Evolutionary conservation across 805 yeast species (phyloP).

Genomic region (Cyberlindnera suaveolens): DNA sequence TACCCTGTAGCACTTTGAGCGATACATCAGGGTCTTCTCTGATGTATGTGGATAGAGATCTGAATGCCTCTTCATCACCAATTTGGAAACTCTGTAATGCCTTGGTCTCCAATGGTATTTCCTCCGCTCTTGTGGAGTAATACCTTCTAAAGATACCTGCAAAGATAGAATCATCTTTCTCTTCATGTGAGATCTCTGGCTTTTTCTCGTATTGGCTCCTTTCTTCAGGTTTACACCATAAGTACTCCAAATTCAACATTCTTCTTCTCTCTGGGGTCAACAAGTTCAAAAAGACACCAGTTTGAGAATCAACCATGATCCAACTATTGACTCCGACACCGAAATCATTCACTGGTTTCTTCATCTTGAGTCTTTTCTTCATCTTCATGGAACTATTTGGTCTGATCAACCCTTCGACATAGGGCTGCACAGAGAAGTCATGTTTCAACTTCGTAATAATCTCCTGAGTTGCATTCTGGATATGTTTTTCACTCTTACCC

Average conservation of each 20-base stretch:
- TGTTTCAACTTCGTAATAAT: constrained; percentile 55
- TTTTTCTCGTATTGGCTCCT: constrained; percentile 13
- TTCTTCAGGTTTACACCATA: constrained; percentile 45
- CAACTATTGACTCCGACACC: constrained; percentile 63
- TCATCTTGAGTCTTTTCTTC: constrained; percentile 44
- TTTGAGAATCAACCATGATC: constrained; percentile 70
- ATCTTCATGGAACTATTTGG: constrained; percentile 46
- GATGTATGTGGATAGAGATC: background rate
- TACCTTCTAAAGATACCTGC: constrained; percentile 36
- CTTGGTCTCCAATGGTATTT: constrained; percentile 3
- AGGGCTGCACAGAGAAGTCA: constrained; percentile 37
- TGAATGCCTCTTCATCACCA: constrained; percentile 8
- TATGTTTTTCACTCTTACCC: constrained; percentile 73
- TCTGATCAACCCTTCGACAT: constrained; percentile 67
- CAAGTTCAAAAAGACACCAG: constrained; percentile 62
- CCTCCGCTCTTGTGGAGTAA: constrained; percentile 26
- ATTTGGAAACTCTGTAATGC: constrained; percentile 12
- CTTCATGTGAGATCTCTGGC: constrained; percentile 4
- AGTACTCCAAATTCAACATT: constrained; percentile 61
- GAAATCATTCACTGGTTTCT: constrained; percentile 47
- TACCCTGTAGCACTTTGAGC: constrained; percentile 1
- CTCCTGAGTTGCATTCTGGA: constrained; percentile 61
- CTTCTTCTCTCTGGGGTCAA: constrained; percentile 64
- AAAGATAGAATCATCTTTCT: constrained; percentile 34
- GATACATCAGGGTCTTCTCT: constrained; percentile 5